Conservation (phyloP, 495 filamentous ascomycete genomes). For the Aspergillus saccharolyticus region DNA sequence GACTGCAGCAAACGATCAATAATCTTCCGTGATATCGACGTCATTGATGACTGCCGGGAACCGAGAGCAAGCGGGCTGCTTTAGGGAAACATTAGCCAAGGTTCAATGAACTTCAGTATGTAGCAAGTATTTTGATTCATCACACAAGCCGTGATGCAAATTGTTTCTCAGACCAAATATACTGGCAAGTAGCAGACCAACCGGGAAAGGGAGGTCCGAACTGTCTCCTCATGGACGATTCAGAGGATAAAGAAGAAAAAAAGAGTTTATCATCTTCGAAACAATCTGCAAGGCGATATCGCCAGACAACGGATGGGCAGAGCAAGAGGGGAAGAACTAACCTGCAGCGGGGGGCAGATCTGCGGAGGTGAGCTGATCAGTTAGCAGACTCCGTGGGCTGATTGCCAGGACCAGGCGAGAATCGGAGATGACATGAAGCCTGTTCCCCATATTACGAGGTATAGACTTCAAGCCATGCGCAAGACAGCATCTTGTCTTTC, state of each 20-base stretch:
- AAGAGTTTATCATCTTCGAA: constrained; percentile 78
- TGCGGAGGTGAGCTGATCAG: constrained; percentile 19
- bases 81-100: constrained; percentile 10
- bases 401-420: neutral
- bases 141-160: neutral
- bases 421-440: neutral
- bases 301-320: constrained; percentile 18
- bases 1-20: neutral
- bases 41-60: neutral
- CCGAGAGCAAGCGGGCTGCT: neutral
- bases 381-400: constrained; percentile 12
- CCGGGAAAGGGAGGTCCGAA: constrained; percentile 64
- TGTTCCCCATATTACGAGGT: neutral
- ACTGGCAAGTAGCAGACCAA: constrained; percentile 97
- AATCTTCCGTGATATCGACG: neutral
- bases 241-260: constrained; percentile 89
- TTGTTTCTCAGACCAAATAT: constrained; percentile 77
- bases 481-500: neutral
- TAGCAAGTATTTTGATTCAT: neutral
- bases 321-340: constrained; percentile 24
- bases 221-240: constrained; percentile 90
- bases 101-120: neutral
- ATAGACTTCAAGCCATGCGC: neutral
- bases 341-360: constrained; percentile 9
- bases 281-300: constrained; percentile 11